Evolutionary conservation across 23 red algal genomes (phyloP).

Genomic region (Gracilaria caudata): DNA sequence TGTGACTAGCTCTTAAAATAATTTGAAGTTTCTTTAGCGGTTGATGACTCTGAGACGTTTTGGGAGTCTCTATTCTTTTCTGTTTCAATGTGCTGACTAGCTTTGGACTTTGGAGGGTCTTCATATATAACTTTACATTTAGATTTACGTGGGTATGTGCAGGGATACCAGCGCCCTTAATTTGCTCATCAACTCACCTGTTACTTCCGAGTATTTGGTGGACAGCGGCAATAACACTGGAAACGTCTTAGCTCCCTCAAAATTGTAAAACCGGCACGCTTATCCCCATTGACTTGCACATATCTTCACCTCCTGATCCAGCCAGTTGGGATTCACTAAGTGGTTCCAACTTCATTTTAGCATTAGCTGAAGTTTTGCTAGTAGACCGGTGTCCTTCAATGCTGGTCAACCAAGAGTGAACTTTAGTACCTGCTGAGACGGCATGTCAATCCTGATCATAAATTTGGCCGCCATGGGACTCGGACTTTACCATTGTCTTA

Average conservation of each 20-base stretch:
- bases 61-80: neutral
- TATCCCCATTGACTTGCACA: constrained; percentile 6
- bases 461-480: constrained; percentile 77
- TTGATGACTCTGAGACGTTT: neutral
- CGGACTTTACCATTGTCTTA: constrained; percentile 85
- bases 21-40: neutral
- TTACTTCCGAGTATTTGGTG: constrained; percentile 48
- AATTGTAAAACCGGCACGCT: neutral
- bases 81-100: neutral
- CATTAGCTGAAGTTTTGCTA: constrained; percentile 24
- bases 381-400: constrained; percentile 36
- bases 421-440: constrained; percentile 11
- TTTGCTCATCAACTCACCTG: constrained; percentile 38
- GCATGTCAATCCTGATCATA: constrained; percentile 22
- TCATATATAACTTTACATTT: too few relatives aligned
- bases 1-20: neutral
- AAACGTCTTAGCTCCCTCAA: constrained; percentile 33
- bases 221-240: constrained; percentile 52
- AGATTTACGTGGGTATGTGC: too few relatives aligned
- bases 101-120: neutral
- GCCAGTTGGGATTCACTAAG: neutral
- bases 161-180: too few relatives aligned
- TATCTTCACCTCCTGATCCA: neutral
- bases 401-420: constrained; percentile 6
- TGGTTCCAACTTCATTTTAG: constrained; percentile 22